These are phyloP conservation scores for Cryptosporidium sp. DNA, from an alignment of 169 alveolate genomes.

Conservation along the genomic window DNA sequence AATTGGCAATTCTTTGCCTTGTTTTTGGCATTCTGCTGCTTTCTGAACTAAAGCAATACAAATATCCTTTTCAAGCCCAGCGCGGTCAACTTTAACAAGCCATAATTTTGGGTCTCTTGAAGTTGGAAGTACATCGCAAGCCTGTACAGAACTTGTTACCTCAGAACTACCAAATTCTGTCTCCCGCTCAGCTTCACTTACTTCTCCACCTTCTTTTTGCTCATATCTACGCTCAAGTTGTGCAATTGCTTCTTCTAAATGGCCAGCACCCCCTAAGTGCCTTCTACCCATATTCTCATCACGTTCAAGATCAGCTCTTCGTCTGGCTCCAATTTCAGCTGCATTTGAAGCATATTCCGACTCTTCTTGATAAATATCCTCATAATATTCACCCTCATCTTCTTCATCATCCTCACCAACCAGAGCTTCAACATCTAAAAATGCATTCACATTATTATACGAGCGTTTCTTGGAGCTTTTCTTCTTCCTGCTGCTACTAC, in stretches of 20 bases:
- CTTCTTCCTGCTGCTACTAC: background rate
- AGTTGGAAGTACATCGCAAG: constrained; percentile 79
- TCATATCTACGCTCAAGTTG: constrained; percentile 86
- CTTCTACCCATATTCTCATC: constrained; percentile 77
- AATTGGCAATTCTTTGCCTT: constrained; percentile 82
- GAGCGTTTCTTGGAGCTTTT: constrained; percentile 11
- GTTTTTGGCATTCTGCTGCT: constrained; percentile 80
- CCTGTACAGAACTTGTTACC: constrained; percentile 47
- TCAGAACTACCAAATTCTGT: constrained; percentile 78
- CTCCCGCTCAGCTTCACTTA: constrained; percentile 79
- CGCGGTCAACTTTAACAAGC: constrained; percentile 83
- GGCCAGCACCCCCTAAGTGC: constrained; percentile 87
- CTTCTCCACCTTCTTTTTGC: constrained; percentile 85
- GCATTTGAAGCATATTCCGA: constrained; percentile 78
- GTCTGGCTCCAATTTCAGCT: constrained; percentile 76
- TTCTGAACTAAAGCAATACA: constrained; percentile 85
- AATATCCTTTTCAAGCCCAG: constrained; percentile 81
- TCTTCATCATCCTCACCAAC: constrained; percentile 88
- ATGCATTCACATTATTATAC: constrained; percentile 77
- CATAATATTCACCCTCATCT: constrained; percentile 85
- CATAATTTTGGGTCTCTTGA: constrained; percentile 87
- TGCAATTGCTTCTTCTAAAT: constrained; percentile 86
- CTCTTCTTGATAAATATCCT: constrained; percentile 84
- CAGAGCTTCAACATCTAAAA: constrained; percentile 88
- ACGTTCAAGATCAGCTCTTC: constrained; percentile 43